Base-by-base conservation (phyloP, 2,329 filamentous ascomycete genomes). In the Rutstroemia sp. region DNA sequence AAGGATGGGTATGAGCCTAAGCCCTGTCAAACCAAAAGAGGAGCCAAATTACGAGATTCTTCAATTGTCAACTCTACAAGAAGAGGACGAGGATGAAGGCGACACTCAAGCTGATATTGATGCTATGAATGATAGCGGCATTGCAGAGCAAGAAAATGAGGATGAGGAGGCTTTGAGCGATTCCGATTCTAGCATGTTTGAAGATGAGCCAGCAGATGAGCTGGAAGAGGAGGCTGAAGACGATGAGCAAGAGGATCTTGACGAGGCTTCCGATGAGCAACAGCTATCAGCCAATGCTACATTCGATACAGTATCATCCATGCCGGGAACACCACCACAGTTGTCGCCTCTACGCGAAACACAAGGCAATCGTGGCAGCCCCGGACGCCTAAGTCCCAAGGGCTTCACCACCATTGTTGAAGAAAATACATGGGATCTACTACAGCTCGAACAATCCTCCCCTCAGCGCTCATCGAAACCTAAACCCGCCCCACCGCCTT, bases 1-100 rank as follows among this genome's bases (percentile, higher is more conserved):
- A 52, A 84, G 83, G 68, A 82, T 84, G 77, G 86, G 88, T 1
- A 71, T 91, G 40, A 78, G 81, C 5, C 74, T 86, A 17, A 82
- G 80, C 57, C 82, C 82, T 0, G 76, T 84, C 19, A 78, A 78
- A 30, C 73, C 83, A 39, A 73, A 75, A 40, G 75, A 80, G 48
- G 76, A 78, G 2, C 46, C 77, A 78, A 66, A 79, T 75, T 0
- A 65, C 67, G 5, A 69, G 72, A 25, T 67, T 1, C 67, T 72
- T 7, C 71, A 70, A 17, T 51, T 69, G 14, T 65, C 59, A 51
- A 63, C 61, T 17, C 54, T 65, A 17, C 54, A 63, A 14, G 53
- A 55, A 17, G 52, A 55, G 23, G 63, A 69, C 23, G 55, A 54
- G 51, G 64, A 51, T 19, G 67, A 67, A 55, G 65, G 63, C 23